A percentile compares a stretch with the other conserved stretches of the same genome.
Conservation (phyloP, 2,329 filamentous ascomycete species). For the Fusarium drepaniforme region DNA sequence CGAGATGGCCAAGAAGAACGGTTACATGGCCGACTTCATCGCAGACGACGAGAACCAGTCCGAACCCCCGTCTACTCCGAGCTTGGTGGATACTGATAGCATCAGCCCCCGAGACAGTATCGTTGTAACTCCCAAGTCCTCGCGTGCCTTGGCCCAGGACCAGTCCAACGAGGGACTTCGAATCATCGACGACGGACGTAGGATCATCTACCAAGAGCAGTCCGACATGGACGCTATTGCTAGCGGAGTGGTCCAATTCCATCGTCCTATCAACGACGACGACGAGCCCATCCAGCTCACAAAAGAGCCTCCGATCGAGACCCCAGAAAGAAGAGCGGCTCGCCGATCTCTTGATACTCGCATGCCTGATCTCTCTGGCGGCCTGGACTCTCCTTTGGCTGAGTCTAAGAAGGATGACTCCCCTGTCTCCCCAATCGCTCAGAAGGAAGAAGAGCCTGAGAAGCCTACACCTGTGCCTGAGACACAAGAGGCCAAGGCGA, state of each 20-base stretch:
- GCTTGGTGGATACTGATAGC: slow-evolving; percentile 48
- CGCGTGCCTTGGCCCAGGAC: slow-evolving; percentile 31
- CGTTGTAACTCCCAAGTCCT: slow-evolving; percentile 40
- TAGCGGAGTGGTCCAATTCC: slow-evolving; percentile 39
- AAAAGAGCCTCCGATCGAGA: slow-evolving; percentile 30
- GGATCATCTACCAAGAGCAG: slow-evolving; percentile 44
- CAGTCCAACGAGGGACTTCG: slow-evolving; percentile 45
- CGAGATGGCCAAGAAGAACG: slow-evolving; percentile 44
- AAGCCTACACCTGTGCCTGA: neutral
- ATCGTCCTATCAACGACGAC: slow-evolving; percentile 36
- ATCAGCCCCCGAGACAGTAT: slow-evolving; percentile 45
- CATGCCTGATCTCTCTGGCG: slow-evolving; percentile 36
- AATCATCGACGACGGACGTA: slow-evolving; percentile 43
- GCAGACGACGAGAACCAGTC: slow-evolving; percentile 46
- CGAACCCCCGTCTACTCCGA: slow-evolving; percentile 46
- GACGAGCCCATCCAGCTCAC: slow-evolving; percentile 40
- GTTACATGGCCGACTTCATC: slow-evolving; percentile 45
- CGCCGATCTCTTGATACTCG: slow-evolving; percentile 33
- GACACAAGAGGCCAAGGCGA: neutral
- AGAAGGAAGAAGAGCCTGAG: slow-evolving; percentile 10
- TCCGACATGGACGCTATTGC: slow-evolving; percentile 41
- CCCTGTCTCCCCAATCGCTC: too few relatives aligned
- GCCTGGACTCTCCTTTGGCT: neutral
- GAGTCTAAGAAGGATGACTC: neutral
- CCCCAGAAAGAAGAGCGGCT: slow-evolving; percentile 15